Conservation (phyloP, 441 rosid species). For the Gossypium davidsonii region DNA sequence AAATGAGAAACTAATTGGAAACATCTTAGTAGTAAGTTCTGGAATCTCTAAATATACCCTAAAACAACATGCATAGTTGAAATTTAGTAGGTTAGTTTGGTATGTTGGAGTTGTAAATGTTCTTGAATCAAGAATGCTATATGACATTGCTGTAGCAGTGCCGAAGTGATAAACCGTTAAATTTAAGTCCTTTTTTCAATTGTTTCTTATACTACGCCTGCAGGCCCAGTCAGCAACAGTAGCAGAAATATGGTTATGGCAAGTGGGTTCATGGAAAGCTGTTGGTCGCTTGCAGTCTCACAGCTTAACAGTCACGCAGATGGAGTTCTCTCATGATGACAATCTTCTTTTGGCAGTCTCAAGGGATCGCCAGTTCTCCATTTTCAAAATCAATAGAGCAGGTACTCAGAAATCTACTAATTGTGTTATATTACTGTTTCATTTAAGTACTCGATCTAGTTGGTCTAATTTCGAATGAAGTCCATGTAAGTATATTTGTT, state of each 20-base stretch:
- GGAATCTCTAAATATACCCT: not conserved
- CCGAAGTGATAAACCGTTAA: not conserved
- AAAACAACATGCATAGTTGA: not conserved
- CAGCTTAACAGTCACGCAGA: conserved; percentile 87
- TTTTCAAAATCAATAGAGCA: conserved; percentile 57
- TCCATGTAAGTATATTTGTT: not conserved
- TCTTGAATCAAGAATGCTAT: not conserved
- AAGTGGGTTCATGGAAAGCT: conserved; percentile 89
- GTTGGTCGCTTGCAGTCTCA: conserved; percentile 82
- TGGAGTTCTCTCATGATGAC: conserved; percentile 79
- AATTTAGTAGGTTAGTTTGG: not conserved
- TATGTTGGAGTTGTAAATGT: not conserved
- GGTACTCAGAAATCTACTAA: conserved; percentile 30
- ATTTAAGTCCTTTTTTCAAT: not conserved
- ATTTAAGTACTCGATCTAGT: not conserved
- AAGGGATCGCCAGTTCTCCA: conserved; percentile 85
- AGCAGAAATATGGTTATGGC: conserved; percentile 93
- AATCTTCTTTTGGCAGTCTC: conserved; percentile 79
- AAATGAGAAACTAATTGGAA: not conserved
- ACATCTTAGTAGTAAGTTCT: not conserved
- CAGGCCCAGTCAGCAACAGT: conserved; percentile 79
- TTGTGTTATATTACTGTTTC: not conserved
- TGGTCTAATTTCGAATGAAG: not conserved
- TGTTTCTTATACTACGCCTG: conserved; percentile 5
- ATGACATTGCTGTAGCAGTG: not conserved